Conservation (phyloP, 306 rosid species). For the Cicer judaicum region DNA sequence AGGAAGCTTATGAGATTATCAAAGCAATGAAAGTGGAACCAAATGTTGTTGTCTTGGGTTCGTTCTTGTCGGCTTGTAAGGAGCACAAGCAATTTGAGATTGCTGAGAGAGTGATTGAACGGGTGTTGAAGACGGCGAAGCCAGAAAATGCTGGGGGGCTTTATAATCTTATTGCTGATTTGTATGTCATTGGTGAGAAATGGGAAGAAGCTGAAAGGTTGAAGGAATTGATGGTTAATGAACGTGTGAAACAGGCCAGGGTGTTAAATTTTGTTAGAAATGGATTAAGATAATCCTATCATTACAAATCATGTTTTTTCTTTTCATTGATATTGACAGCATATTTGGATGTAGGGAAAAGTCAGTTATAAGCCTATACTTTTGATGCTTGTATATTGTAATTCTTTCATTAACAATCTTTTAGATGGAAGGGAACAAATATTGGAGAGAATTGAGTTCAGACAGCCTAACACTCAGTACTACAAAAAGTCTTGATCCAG, state of each 20-base stretch:
- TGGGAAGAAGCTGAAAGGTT: slow-evolving; percentile 64
- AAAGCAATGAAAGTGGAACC: slow-evolving; percentile 59
- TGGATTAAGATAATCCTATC: slow-evolving; percentile 28
- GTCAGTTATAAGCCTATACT: slow-evolving; percentile 12
- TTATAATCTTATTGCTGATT: slow-evolving; percentile 56
- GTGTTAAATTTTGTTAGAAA: slow-evolving; percentile 49
- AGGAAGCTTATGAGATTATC: slow-evolving; percentile 64
- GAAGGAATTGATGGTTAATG: slow-evolving; percentile 53
- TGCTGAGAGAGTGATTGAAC: slow-evolving; percentile 63
- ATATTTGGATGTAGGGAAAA: slow-evolving; percentile 30
- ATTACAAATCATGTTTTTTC: slow-evolving; percentile 11
- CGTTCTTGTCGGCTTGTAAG: slow-evolving; percentile 68
- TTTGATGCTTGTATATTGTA: slow-evolving; percentile 26
- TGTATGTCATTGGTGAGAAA: slow-evolving; percentile 66
- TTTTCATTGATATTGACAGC: slow-evolving; percentile 7
- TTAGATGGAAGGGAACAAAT: slow-evolving; percentile 27
- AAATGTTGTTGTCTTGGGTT: slow-evolving; percentile 55
- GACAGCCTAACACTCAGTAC: slow-evolving; percentile 7
- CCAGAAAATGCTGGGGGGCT: slow-evolving; percentile 60
- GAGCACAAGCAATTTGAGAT: slow-evolving; percentile 60
- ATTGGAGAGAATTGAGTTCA: not conserved
- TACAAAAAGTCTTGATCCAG: slow-evolving; percentile 10
- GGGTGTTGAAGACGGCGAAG: slow-evolving; percentile 49
- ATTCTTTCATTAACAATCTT: slow-evolving; percentile 31
- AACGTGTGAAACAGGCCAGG: slow-evolving; percentile 50